These are phyloP conservation scores for Juglanconis oblonga DNA, from an alignment of 2,329 filamentous ascomycete species.

Conservation along the genomic window DNA sequence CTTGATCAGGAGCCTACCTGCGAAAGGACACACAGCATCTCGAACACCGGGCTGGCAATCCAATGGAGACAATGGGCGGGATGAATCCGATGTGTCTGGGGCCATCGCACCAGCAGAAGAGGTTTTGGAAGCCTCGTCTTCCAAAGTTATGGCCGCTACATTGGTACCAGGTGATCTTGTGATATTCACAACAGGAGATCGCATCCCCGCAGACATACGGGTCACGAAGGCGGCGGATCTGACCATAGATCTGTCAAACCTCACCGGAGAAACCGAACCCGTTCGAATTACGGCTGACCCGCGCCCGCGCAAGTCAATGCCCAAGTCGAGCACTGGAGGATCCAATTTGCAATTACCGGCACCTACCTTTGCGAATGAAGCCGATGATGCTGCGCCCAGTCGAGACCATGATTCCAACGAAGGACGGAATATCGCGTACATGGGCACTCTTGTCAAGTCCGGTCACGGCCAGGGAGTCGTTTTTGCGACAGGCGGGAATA, in stretches of 20 bases:
- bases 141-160: conserved; percentile 81
- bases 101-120: conserved; percentile 60
- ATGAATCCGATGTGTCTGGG: conserved; percentile 46
- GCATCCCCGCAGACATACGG: conserved; percentile 92
- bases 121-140: conserved; percentile 68
- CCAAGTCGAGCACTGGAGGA: conserved; percentile 23
- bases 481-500: conserved; percentile 91
- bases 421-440: conserved; percentile 91
- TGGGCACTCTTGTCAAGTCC: conserved; percentile 94
- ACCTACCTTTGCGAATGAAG: conserved; percentile 32
- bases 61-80: conserved; percentile 20
- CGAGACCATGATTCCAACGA: conserved; percentile 66
- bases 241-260: conserved; percentile 92
- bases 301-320: conserved; percentile 30
- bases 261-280: conserved; percentile 95
- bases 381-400: conserved; percentile 31
- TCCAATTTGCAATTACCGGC: conserved; percentile 30
- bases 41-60: conserved; percentile 49
- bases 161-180: conserved; percentile 92
- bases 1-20: conserved; percentile 66
- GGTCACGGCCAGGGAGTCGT: conserved; percentile 95
- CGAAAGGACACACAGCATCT: conserved; percentile 29
- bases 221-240: conserved; percentile 88
- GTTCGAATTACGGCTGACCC: conserved; percentile 73
- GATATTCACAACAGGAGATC: conserved; percentile 90